These are phyloP conservation scores for Colletotrichum camelliae DNA, from an alignment of 2,329 filamentous ascomycete genomes.

Conservation along the genomic window DNA sequence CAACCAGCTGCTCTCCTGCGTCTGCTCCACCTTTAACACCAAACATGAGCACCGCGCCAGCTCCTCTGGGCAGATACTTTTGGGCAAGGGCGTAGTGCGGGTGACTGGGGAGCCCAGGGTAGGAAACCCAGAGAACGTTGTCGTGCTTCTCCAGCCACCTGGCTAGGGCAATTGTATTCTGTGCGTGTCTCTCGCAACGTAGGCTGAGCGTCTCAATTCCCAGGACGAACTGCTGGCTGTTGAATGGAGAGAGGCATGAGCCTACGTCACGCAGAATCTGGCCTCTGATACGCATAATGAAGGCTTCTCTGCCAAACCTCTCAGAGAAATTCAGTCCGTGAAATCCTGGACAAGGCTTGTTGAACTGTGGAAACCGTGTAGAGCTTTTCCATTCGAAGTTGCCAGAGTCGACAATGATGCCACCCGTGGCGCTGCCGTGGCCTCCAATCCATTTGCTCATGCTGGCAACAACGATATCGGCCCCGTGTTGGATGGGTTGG, in stretches of 20 bases:
- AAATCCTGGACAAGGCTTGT: background rate
- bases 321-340: background rate
- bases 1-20: background rate
- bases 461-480: slow-evolving; percentile 75
- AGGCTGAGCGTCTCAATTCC: background rate
- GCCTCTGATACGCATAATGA: background rate
- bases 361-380: background rate
- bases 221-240: background rate
- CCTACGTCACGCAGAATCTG: background rate
- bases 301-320: background rate
- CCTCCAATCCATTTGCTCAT: slow-evolving; percentile 78
- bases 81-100: background rate
- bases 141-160: background rate
- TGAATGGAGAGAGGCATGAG: background rate
- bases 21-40: background rate
- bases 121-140: background rate
- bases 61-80: background rate
- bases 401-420: slow-evolving; percentile 68
- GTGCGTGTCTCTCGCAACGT: background rate
- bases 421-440: slow-evolving; percentile 74
- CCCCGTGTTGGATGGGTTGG: slow-evolving; percentile 71
- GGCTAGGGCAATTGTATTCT: background rate
- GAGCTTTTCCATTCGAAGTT: background rate
- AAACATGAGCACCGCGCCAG: background rate
- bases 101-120: background rate